Conservation (phyloP, 768 basidiomycete genomes). For the Tulasnella sp. region DNA sequence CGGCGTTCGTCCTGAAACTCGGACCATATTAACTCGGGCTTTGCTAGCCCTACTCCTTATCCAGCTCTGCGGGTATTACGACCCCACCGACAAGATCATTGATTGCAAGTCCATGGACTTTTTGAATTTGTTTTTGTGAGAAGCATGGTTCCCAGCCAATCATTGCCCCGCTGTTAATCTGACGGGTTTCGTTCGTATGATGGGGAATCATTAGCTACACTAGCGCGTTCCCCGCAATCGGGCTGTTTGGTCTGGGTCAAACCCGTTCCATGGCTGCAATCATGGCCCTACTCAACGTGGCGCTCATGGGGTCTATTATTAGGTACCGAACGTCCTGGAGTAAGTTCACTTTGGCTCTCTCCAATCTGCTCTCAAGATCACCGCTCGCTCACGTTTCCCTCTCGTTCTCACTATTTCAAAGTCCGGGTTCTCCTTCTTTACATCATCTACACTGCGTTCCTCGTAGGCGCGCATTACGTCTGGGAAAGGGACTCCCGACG, state of each 20-base stretch:
- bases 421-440: neutral
- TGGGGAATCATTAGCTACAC: neutral
- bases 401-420: no score
- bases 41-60: neutral
- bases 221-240: neutral
- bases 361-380: no score
- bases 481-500: constrained; percentile 63
- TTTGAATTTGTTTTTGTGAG: constrained; percentile 31
- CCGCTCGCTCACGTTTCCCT: no score
- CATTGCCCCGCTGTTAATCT: no score
- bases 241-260: neutral
- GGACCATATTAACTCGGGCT: no score
- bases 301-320: neutral
- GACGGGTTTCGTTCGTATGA: no score
- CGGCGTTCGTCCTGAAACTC: no score
- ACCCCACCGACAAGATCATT: neutral
- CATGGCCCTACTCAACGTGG: neutral
- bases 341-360: no score
- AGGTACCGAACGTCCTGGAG: no score
- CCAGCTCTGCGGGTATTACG: constrained; percentile 33
- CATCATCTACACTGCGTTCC: neutral
- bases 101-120: constrained; percentile 38
- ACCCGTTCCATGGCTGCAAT: neutral
- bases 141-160: no score
- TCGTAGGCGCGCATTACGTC: constrained; percentile 49